Percentiles rank a stretch among this genome's conserved stretches.
These are phyloP conservation scores for Linum lewisii DNA, from an alignment of 345 rosid species.

Conservation along the genomic window DNA sequence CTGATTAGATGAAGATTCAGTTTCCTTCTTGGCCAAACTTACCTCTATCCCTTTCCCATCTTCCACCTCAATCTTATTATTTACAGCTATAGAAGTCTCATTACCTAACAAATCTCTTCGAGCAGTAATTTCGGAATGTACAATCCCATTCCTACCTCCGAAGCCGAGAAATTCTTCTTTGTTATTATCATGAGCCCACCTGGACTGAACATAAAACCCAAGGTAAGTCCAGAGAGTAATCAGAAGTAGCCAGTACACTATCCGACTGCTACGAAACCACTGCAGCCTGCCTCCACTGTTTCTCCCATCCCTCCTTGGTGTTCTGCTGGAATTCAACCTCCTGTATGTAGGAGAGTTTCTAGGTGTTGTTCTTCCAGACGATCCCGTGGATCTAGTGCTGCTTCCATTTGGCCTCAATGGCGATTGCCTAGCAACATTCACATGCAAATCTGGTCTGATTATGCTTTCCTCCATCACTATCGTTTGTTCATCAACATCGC, in stretches of 20 bases:
- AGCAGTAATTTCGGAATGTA: constrained; percentile 26
- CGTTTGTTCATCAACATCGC: constrained; percentile 3
- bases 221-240: constrained; percentile 96
- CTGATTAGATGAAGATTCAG: constrained; percentile 22
- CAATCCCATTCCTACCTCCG: constrained; percentile 33
- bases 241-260: constrained; percentile 86
- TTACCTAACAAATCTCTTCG: constrained; percentile 44
- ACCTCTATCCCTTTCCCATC: constrained; percentile 38
- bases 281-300: constrained; percentile 39
- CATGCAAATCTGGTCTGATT: constrained; percentile 31
- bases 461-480: constrained; percentile 53
- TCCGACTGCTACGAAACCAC: constrained; percentile 70
- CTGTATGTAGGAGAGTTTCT: constrained; percentile 56
- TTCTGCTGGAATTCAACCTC: constrained; percentile 57
- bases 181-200: constrained; percentile 92
- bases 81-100: constrained; percentile 30
- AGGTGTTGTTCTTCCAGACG: constrained; percentile 73
- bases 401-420: constrained; percentile 48
- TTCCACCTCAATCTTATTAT: constrained; percentile 26
- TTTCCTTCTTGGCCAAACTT: constrained; percentile 42
- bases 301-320: constrained; percentile 79
- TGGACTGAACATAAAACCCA: constrained; percentile 88
- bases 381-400: constrained; percentile 41
- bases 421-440: constrained; percentile 34
- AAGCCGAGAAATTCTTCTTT: constrained; percentile 61